Base-by-base conservation (phyloP, 441 rosid genomes). In the Pelargonium exstipulatum region DNA sequence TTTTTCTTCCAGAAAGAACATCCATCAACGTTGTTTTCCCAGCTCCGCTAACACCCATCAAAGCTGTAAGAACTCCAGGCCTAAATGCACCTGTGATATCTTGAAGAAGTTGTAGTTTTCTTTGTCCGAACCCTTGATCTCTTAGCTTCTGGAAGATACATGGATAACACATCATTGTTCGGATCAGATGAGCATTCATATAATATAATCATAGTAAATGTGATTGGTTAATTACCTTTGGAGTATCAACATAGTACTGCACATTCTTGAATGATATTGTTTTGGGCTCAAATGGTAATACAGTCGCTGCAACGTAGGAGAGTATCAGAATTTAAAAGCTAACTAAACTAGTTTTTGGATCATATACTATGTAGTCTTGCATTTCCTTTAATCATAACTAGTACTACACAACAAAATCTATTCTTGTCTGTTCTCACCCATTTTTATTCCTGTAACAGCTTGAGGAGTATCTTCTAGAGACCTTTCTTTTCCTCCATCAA, bases 1-100 rank as follows among this genome's bases (percentile, higher is more conserved):
- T 86, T 74, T 86, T 89, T 70, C 92, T 83, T 24, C 92, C 95
- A 14, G 91, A 86, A 37, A 89, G 73, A 17, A 89, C 95, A 67
- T 89, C 95, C 92, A 86, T 84, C 51, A 89, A 68, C 70, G 95
- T 89, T 9, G 95, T 87, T 81, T 87, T 93, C 2, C 97, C 97
- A 18, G 97, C 97, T 2, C 98, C 98, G 26, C 92, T 89, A 35
- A 88, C 92, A 43, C 98, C 98, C 97, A 93, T 93, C 70, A 90
- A 76, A 69, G 98, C 96, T 14, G 97, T 89, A 10, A 92, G 91
- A 66, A 92, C 90, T 1, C 98, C 98, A 8, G 97, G 98, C 83
- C 94, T 84, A 72, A 92, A 92, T 62, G 92, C 84, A 42, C 98
- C 96, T 67, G 84, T 90, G 16, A 92, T 87, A 2, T 90, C 88